A percentile compares a stretch with the other conserved stretches of the same genome.
Evolutionary conservation across 75 land plant genomes (phyloP).

Genomic region (Selaginella moellendorffii): DNA sequence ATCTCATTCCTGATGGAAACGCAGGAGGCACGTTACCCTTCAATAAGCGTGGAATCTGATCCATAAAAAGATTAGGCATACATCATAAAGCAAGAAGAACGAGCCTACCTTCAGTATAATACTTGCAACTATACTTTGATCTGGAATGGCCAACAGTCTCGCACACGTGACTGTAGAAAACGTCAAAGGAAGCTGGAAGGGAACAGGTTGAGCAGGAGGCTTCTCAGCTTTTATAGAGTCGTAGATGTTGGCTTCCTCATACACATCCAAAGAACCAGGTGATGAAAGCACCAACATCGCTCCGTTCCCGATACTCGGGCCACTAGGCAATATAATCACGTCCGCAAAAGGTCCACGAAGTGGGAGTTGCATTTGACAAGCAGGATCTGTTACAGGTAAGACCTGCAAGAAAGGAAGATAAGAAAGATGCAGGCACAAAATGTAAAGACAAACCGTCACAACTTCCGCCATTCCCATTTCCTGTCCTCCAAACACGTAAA

Average conservation of each 20-base stretch:
- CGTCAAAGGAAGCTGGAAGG: slow-evolving; percentile 36
- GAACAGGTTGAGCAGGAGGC: slow-evolving; percentile 30
- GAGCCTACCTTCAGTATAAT: slow-evolving; percentile 4
- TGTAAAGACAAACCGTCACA: slow-evolving; percentile 51
- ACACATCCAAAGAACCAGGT: slow-evolving; percentile 69
- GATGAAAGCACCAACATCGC: slow-evolving; percentile 51
- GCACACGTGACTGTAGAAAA: slow-evolving; percentile 41
- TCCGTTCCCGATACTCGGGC: slow-evolving; percentile 13
- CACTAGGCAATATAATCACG: slow-evolving; percentile 42
- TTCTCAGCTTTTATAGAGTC: not conserved
- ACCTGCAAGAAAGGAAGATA: slow-evolving; percentile 13
- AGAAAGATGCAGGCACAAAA: not conserved
- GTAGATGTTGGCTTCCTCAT: slow-evolving; percentile 41
- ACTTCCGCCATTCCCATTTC: slow-evolving; percentile 72
- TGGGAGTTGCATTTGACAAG: slow-evolving; percentile 36
- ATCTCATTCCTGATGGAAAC: slow-evolving; percentile 35
- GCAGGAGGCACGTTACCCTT: slow-evolving; percentile 17
- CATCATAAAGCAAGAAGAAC: slow-evolving; percentile 7
- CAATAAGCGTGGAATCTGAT: slow-evolving; percentile 25
- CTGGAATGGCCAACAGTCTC: slow-evolving; percentile 29
- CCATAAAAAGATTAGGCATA: too few species aligned
- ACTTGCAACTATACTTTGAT: slow-evolving; percentile 14
- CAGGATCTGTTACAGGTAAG: slow-evolving; percentile 27
- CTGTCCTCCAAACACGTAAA: slow-evolving; percentile 80
- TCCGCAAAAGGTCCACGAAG: slow-evolving; percentile 89